A percentile compares a stretch with the other conserved stretches of the same genome.
phyloP scores from a whole-genome alignment of 1,139 yeast genomes.

The Spencermartinsiella ligniputridi region DNA sequence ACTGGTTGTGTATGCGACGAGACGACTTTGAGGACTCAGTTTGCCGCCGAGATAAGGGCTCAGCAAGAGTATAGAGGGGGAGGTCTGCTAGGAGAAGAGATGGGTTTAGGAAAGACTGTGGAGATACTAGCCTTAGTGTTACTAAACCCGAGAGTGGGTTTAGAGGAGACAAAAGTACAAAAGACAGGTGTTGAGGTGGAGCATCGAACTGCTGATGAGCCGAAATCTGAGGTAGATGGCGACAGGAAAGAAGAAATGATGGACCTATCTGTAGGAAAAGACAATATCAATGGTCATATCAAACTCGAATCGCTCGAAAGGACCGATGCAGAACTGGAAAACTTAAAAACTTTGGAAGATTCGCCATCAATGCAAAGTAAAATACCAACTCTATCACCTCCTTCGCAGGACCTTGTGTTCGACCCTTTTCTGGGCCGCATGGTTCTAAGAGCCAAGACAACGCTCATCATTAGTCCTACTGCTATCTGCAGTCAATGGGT shows the following conservation, averaged over 20 bases:
- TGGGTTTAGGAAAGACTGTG: conserved; percentile 95
- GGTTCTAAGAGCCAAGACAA: conserved; percentile 58
- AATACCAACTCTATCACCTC: background rate
- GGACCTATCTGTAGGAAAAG: conserved; percentile 4
- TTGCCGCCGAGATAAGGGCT: conserved; percentile 9
- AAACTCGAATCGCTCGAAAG: background rate
- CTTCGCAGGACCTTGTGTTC: conserved; percentile 13
- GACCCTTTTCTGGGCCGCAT: conserved; percentile 47
- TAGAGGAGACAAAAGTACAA: background rate
- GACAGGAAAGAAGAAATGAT: background rate
- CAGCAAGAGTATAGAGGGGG: conserved; percentile 38
- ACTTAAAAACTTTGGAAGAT: background rate
- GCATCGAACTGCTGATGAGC: conserved; percentile 5
- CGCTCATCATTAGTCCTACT: conserved; percentile 79
- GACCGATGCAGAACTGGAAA: background rate
- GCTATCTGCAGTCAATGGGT: conserved; percentile 83
- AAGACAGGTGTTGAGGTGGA: background rate
- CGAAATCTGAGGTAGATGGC: too few species aligned
- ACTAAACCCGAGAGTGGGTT: conserved; percentile 43
- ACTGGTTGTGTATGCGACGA: conserved; percentile 24
- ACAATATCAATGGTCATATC: background rate
- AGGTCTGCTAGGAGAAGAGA: conserved; percentile 83
- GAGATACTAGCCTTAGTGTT: conserved; percentile 67
- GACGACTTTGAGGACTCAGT: conserved; percentile 13
- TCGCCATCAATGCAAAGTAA: too few species aligned